phyloP scores from a whole-genome alignment of 2,329 filamentous ascomycete species.

The Torrubiellomyces zombiae region DNA sequence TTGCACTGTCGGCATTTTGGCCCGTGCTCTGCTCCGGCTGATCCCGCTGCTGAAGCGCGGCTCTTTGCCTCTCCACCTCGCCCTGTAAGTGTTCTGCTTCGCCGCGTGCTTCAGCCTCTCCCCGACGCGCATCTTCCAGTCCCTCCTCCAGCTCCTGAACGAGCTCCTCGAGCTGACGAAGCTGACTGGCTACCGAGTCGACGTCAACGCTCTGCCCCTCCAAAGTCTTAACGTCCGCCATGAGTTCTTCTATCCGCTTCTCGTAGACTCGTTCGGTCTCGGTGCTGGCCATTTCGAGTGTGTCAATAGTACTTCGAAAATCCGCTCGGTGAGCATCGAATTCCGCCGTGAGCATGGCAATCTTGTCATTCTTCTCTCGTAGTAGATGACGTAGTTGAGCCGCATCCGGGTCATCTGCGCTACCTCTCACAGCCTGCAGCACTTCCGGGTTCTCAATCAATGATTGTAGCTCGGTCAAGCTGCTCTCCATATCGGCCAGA shows the following conservation, averaged over 20 bases:
- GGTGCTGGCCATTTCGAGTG: slow-evolving; percentile 82
- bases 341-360: slow-evolving; percentile 78
- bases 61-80: slow-evolving; percentile 80
- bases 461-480: slow-evolving; percentile 57
- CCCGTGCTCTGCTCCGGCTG: slow-evolving; percentile 36
- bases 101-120: slow-evolving; percentile 86
- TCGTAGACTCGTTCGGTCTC: slow-evolving; percentile 96
- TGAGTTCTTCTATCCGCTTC: slow-evolving; percentile 71
- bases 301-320: slow-evolving; percentile 93
- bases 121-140: slow-evolving; percentile 80
- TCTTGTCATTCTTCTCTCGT: slow-evolving; percentile 93
- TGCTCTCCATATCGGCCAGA: slow-evolving; percentile 78
- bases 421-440: slow-evolving; percentile 23
- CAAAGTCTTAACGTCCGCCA: slow-evolving; percentile 68
- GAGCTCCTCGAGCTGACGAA: slow-evolving; percentile 89
- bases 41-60: slow-evolving; percentile 79
- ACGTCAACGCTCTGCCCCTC: slow-evolving; percentile 78
- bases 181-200: slow-evolving; percentile 72
- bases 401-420: slow-evolving; percentile 53
- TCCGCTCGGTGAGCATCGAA: slow-evolving; percentile 92
- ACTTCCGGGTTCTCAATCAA: slow-evolving; percentile 46
- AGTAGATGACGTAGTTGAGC: slow-evolving; percentile 65
- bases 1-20: slow-evolving; percentile 24
- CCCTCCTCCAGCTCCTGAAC: slow-evolving; percentile 96
- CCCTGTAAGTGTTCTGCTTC: slow-evolving; percentile 92